Evolutionary conservation across 208 protist genomes (phyloP).

Genomic region (Leishmania arabica): DNA sequence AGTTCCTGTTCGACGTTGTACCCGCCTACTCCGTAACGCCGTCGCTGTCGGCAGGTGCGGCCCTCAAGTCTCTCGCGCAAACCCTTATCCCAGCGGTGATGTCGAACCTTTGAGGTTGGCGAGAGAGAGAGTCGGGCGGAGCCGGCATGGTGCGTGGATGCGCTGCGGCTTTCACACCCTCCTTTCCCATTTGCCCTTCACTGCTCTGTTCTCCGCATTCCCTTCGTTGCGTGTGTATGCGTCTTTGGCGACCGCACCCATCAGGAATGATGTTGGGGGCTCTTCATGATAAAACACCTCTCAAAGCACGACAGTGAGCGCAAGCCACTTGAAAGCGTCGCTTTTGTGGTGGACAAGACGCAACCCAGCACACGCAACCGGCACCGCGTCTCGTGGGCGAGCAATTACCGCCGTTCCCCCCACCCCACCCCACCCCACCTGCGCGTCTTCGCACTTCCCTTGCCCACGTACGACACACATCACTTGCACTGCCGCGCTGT

Average conservation of each 20-base stretch:
- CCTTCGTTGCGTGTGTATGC: slow-evolving; percentile 2
- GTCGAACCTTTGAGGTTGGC: slow-evolving; percentile 2
- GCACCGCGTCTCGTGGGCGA: background rate
- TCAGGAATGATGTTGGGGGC: background rate
- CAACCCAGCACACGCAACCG: background rate
- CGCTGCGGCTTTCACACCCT: background rate
- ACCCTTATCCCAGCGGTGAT: background rate
- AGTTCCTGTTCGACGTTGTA: slow-evolving; percentile 1
- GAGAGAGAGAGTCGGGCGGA: background rate
- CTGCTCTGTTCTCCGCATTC: background rate
- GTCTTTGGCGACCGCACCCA: background rate
- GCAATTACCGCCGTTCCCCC: too few relatives aligned
- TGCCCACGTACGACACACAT: background rate
- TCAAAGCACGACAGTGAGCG: background rate
- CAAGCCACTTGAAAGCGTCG: background rate
- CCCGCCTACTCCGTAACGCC: background rate
- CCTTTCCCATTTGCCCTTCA: background rate
- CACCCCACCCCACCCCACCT: too few relatives aligned
- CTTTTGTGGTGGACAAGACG: background rate
- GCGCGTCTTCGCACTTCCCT: background rate
- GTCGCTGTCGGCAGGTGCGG: background rate
- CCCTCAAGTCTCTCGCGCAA: background rate
- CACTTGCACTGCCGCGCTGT: background rate
- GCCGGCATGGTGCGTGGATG: background rate
- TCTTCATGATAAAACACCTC: background rate